Conservation (phyloP, 208 protist genomes). For the Lotmaria passim region DNA sequence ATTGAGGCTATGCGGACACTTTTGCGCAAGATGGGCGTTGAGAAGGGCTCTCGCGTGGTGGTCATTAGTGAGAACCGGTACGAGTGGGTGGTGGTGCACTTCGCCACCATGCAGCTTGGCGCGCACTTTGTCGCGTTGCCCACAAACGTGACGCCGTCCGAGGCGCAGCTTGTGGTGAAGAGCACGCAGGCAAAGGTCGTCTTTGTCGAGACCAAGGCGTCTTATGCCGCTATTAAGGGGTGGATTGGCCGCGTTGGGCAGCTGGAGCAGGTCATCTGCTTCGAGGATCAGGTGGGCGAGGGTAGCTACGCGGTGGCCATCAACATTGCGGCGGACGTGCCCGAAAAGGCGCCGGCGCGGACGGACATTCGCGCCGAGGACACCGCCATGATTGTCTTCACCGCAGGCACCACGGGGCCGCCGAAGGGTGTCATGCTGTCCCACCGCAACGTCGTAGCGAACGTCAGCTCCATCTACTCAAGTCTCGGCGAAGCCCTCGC, state of each 20-base stretch:
- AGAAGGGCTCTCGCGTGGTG: conserved; percentile 83
- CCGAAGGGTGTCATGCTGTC: conserved; percentile 96
- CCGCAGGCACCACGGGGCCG: conserved; percentile 90
- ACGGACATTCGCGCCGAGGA: conserved; percentile 82
- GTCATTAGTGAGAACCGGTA: conserved; percentile 93
- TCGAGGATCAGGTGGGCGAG: conserved; percentile 87
- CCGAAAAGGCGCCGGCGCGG: conserved; percentile 64
- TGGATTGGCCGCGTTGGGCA: conserved; percentile 84
- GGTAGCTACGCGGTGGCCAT: conserved; percentile 88
- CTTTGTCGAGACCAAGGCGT: conserved; percentile 86
- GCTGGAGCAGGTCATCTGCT: conserved; percentile 88
- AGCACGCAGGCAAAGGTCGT: conserved; percentile 86
- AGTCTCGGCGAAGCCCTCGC: conserved; percentile 84
- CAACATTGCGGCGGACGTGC: conserved; percentile 78
- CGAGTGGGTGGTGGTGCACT: conserved; percentile 92
- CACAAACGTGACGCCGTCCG: conserved; percentile 87
- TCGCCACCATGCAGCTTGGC: conserved; percentile 88
- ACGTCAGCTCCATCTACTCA: conserved; percentile 85
- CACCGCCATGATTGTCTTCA: conserved; percentile 93
- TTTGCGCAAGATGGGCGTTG: conserved; percentile 81
- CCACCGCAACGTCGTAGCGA: conserved; percentile 92
- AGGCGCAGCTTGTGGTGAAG: conserved; percentile 84
- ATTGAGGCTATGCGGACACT: conserved; percentile 83
- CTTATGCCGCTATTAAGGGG: conserved; percentile 74
- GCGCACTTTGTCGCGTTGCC: conserved; percentile 90